Evolutionary conservation across 257 asterid species (phyloP), one percentile per base, ranked within the genome.

Genomic region (Nicotiana knightiana): DNA sequence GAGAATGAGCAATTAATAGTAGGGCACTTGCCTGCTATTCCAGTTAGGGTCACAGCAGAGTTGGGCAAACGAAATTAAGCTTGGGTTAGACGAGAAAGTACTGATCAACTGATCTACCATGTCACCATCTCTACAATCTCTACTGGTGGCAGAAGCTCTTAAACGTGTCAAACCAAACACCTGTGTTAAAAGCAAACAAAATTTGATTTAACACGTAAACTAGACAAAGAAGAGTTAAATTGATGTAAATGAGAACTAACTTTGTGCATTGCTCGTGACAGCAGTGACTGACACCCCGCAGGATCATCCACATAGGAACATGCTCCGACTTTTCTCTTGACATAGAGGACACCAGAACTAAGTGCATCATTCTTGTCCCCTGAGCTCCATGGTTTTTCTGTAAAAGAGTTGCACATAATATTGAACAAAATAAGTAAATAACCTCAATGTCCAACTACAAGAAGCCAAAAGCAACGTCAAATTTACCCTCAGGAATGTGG

Each of bases 301-400:
- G 97, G 99, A 88, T 96, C 99, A 88, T 96, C 98, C 53, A 90
- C 97, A 86, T 96, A 96, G 55, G 98, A 93, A 85, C 98, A 93
- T 21, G 97, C 95, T 83, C 98, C 99, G 64, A 96, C 95, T 90
- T 96, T 96, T 86, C 99, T 93, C 84, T 96, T 94, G 88, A 94
- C 94, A 76, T 92, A 94, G 57, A 96, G 87, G 51, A 93, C 90
- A 83, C 99, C 99, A 66, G 97, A 94, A 87, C 91, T 93, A 83
- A 96, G 94, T 64, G 94, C 97, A 81, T 94, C 93, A 73, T 87
- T 85, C 87, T 90, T 89, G 86, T 94, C 98, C 73, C 94, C 99
- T 46, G 91, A 85, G 82, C 65, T 86, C 99, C 99, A 96, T 6
- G 97, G 94, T 89, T 94, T 92, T 82, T 92, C 99, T 96, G 96